A percentile compares a stretch with the other conserved stretches of the same genome.
Conservation (phyloP, 1,139 yeast species). For the Diutina scorzettiae region DNA sequence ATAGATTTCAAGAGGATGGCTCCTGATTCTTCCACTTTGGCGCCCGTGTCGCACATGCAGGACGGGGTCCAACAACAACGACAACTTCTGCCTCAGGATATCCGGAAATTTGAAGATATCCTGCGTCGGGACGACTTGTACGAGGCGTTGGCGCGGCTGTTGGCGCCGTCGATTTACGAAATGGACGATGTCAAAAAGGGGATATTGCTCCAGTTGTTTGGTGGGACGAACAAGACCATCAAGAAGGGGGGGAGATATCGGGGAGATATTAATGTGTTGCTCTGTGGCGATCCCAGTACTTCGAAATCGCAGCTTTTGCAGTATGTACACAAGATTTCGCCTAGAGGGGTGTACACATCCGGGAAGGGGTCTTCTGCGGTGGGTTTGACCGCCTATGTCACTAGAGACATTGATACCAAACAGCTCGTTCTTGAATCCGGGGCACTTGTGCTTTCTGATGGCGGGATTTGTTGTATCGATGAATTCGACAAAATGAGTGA, state of each 20-base stretch:
- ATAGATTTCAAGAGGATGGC: slow-evolving; percentile 76
- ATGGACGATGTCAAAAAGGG: slow-evolving; percentile 97
- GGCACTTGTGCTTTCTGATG: slow-evolving; percentile 92
- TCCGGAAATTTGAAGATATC: slow-evolving; percentile 46
- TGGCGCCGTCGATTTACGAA: slow-evolving; percentile 94
- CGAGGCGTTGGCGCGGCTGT: slow-evolving; percentile 77
- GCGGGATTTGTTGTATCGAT: slow-evolving; percentile 98
- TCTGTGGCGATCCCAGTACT: slow-evolving; percentile 98
- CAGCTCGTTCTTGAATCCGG: slow-evolving; percentile 93
- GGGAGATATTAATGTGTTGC: slow-evolving; percentile 83
- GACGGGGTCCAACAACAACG: slow-evolving; percentile 67
- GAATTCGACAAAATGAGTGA: slow-evolving; percentile 98
- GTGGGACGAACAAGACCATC: slow-evolving; percentile 87
- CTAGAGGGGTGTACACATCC: slow-evolving; percentile 93
- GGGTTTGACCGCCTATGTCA: slow-evolving; percentile 93
- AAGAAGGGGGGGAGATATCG: slow-evolving; percentile 88
- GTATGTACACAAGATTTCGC: slow-evolving; percentile 94
- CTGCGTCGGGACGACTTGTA: slow-evolving; percentile 69
- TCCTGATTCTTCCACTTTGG: slow-evolving; percentile 60
- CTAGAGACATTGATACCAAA: slow-evolving; percentile 86
- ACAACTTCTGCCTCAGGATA: slow-evolving; percentile 55
- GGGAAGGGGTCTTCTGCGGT: slow-evolving; percentile 99
- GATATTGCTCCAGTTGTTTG: slow-evolving; percentile 79
- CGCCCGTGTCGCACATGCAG: slow-evolving; percentile 29
- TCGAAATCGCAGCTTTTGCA: slow-evolving; percentile 89